These are phyloP conservation scores for Pharnaceum exiguum DNA, from an alignment of 148 eudicot genomes.

Conservation along the genomic window DNA sequence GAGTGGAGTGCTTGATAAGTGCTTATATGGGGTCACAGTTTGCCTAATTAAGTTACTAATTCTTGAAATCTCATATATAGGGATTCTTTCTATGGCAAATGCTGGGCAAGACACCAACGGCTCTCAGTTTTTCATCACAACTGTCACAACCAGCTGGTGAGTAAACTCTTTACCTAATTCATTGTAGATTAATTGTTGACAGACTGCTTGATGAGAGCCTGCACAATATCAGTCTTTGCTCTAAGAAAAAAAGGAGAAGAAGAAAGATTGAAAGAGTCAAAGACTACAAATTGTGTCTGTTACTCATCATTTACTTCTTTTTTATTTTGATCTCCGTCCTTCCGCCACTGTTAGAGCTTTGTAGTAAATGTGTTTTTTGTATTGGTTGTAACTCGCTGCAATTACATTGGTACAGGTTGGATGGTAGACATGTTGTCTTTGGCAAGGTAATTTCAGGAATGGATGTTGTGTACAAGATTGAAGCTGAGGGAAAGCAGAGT, in stretches of 20 bases:
- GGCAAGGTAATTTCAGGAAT: constrained; percentile 97
- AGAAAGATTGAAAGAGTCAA: too few species aligned
- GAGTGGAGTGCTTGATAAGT: background rate
- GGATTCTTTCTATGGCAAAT: constrained; percentile 93
- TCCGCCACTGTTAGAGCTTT: too few species aligned
- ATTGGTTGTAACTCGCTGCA: too few species aligned
- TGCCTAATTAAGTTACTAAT: background rate
- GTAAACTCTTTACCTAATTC: background rate
- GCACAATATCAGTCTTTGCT: too few species aligned
- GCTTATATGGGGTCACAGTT: background rate
- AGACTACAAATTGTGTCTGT: too few species aligned
- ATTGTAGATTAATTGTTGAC: too few species aligned
- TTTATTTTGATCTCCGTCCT: too few species aligned
- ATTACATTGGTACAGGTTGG: constrained; percentile 66
- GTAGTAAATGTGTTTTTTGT: too few species aligned
- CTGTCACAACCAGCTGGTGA: constrained; percentile 96
- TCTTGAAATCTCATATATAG: constrained; percentile 28
- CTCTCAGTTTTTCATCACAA: constrained; percentile 95
- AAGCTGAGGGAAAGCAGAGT: constrained; percentile 90
- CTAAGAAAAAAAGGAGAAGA: too few species aligned
- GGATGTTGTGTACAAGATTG: constrained; percentile 96
- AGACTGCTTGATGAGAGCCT: too few species aligned
- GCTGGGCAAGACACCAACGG: constrained; percentile 91
- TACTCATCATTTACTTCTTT: too few species aligned
- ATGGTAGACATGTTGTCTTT: constrained; percentile 89